These are phyloP conservation scores for Apostasia shenzhenica DNA, from an alignment of 106 monocot species.

Conservation along the genomic window DNA sequence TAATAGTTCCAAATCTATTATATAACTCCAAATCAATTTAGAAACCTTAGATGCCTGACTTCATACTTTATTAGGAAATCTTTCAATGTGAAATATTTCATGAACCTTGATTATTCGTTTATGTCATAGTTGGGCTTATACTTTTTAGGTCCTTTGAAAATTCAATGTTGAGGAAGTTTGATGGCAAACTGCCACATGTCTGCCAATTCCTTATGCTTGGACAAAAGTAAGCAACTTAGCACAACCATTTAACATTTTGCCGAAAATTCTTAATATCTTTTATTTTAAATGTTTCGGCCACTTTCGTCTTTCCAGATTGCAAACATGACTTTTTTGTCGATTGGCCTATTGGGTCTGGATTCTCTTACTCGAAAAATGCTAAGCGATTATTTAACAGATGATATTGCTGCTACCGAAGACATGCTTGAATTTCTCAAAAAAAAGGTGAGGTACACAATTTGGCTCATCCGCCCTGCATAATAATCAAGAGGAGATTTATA, in stretches of 20 bases:
- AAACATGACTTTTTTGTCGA: slow-evolving; percentile 56
- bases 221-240: slow-evolving; percentile 26
- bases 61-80: too few species aligned
- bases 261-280: not conserved
- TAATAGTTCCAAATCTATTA: too few species aligned
- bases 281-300: not conserved
- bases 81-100: too few species aligned
- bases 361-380: slow-evolving; percentile 33
- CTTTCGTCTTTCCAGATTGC: slow-evolving; percentile 13
- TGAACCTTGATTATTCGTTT: too few species aligned
- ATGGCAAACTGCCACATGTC: slow-evolving; percentile 31
- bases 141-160: slow-evolving; percentile 43
- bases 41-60: too few species aligned
- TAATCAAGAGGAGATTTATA: too few species aligned
- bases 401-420: slow-evolving; percentile 15
- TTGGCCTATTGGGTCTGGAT: slow-evolving; percentile 51
- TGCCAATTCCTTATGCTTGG: slow-evolving; percentile 38
- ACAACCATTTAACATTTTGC: not conserved
- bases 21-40: too few species aligned
- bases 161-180: slow-evolving; percentile 27
- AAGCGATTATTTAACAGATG: slow-evolving; percentile 28
- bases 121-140: too few species aligned
- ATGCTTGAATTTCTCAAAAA: slow-evolving; percentile 27
- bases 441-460: too few species aligned
- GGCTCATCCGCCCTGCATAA: too few species aligned